Conservation (phyloP, 768 basidiomycete genomes). For the Podaxis mareebaensis region DNA sequence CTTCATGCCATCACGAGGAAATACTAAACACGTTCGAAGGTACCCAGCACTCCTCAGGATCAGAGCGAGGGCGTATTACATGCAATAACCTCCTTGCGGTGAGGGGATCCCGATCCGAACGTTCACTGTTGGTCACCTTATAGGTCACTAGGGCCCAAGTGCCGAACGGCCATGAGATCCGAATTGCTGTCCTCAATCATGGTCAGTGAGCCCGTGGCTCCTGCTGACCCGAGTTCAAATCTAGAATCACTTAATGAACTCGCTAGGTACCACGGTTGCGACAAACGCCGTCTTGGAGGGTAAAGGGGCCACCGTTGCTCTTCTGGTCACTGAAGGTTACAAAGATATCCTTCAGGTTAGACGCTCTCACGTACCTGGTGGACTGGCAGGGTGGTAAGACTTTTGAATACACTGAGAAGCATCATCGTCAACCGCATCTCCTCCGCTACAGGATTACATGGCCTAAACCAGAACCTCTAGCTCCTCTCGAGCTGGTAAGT, state of each 20-base stretch:
- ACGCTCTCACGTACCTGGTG: slow-evolving; percentile 23
- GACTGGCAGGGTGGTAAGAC: slow-evolving; percentile 25
- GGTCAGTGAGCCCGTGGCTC: slow-evolving; percentile 13
- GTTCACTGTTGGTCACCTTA: not conserved
- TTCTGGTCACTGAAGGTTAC: slow-evolving; percentile 31
- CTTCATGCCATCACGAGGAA: not conserved
- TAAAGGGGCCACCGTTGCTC: slow-evolving; percentile 27
- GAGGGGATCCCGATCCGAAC: not conserved
- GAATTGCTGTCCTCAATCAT: slow-evolving; percentile 24
- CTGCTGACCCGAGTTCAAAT: not conserved
- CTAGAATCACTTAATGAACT: not conserved
- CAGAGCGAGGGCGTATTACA: slow-evolving; percentile 29
- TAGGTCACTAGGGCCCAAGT: slow-evolving; percentile 18
- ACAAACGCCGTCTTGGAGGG: slow-evolving; percentile 34
- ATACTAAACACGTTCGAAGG: slow-evolving; percentile 10
- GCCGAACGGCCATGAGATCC: slow-evolving; percentile 15
- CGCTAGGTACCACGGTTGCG: slow-evolving; percentile 25
- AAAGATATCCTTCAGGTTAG: slow-evolving; percentile 21
- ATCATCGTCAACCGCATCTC: slow-evolving; percentile 9
- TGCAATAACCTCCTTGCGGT: slow-evolving; percentile 24
- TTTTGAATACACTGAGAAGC: slow-evolving; percentile 6
- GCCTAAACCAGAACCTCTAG: slow-evolving; percentile 29
- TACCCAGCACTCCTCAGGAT: slow-evolving; percentile 28
- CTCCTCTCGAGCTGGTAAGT: slow-evolving; percentile 29
- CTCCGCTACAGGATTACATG: slow-evolving; percentile 25